These are phyloP conservation scores for Aureobasidium sp. DNA, from an alignment of 2,329 filamentous ascomycete genomes.

Conservation along the genomic window DNA sequence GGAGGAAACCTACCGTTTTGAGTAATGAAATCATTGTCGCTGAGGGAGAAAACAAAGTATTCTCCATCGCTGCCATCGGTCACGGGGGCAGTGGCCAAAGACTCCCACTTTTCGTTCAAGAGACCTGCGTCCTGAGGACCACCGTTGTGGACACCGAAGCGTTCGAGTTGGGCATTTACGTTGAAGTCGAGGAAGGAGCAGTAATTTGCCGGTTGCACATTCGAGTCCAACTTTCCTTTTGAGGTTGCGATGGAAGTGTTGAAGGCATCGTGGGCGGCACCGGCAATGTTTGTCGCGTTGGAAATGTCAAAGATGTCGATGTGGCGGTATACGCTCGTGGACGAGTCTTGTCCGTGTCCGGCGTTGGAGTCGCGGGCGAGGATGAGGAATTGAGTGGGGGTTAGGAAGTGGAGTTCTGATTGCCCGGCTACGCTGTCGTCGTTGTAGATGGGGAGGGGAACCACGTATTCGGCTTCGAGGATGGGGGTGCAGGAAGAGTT, in stretches of 20 bases:
- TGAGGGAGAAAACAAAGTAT: constrained; percentile 59
- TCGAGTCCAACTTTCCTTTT: constrained; percentile 43
- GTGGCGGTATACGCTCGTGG: constrained; percentile 51
- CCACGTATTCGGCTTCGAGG: constrained; percentile 55
- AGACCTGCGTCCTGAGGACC: constrained; percentile 49
- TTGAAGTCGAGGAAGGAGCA: constrained; percentile 63
- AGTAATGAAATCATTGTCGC: constrained; percentile 68
- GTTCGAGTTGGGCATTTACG: constrained; percentile 52
- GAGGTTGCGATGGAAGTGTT: constrained; percentile 35
- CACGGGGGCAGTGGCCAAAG: constrained; percentile 53
- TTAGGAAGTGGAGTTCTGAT: constrained; percentile 58
- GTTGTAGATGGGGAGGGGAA: constrained; percentile 53
- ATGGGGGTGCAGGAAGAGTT: constrained; percentile 25
- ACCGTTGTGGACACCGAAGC: constrained; percentile 61
- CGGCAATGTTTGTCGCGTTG: constrained; percentile 52
- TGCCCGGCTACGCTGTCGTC: constrained; percentile 52
- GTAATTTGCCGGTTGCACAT: constrained; percentile 50
- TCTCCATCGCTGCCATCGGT: constrained; percentile 42
- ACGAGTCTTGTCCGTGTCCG: constrained; percentile 50
- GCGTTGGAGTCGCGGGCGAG: constrained; percentile 54
- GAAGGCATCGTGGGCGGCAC: constrained; percentile 27
- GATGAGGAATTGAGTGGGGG: constrained; percentile 55
- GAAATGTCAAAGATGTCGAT: constrained; percentile 60
- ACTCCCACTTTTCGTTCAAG: constrained; percentile 73
- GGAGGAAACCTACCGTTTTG: constrained; percentile 46